A percentile compares a stretch with the other conserved stretches of the same genome.
phyloP scores from a whole-genome alignment of 139 green algal genomes.

The Coelastrella sp. region DNA sequence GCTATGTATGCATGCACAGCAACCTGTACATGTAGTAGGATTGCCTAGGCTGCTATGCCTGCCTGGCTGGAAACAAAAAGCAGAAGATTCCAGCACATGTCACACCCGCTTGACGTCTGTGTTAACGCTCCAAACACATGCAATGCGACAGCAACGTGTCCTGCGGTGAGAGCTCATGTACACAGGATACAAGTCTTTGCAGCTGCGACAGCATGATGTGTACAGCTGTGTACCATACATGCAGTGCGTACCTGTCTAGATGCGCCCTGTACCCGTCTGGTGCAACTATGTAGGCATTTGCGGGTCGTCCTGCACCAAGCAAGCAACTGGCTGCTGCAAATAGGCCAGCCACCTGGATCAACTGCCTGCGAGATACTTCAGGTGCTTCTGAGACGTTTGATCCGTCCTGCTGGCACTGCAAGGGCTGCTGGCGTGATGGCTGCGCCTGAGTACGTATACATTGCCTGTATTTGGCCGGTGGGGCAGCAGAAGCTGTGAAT shows the following conservation, averaged over 20 bases:
- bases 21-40: too few relatives aligned
- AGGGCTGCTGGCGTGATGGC: not conserved
- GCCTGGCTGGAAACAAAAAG: too few relatives aligned
- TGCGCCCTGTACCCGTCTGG: conserved; percentile 24
- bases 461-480: not conserved
- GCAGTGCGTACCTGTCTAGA: conserved; percentile 12
- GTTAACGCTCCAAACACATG: too few relatives aligned
- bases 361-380: conserved; percentile 24
- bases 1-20: too few relatives aligned
- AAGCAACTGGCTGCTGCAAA: not conserved
- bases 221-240: not conserved
- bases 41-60: too few relatives aligned
- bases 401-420: not conserved
- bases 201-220: not conserved
- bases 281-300: not conserved
- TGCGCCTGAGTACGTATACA: not conserved
- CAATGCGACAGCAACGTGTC: too few relatives aligned
- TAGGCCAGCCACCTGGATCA: conserved; percentile 2
- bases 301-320: not conserved
- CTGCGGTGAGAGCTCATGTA: too few relatives aligned
- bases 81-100: too few relatives aligned
- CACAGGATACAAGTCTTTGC: too few relatives aligned
- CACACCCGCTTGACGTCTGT: too few relatives aligned
- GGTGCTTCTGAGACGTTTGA: not conserved
- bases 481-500: not conserved